Evolutionary conservation across 257 asterid species (phyloP).

Genomic region (Eustoma russellianum): DNA sequence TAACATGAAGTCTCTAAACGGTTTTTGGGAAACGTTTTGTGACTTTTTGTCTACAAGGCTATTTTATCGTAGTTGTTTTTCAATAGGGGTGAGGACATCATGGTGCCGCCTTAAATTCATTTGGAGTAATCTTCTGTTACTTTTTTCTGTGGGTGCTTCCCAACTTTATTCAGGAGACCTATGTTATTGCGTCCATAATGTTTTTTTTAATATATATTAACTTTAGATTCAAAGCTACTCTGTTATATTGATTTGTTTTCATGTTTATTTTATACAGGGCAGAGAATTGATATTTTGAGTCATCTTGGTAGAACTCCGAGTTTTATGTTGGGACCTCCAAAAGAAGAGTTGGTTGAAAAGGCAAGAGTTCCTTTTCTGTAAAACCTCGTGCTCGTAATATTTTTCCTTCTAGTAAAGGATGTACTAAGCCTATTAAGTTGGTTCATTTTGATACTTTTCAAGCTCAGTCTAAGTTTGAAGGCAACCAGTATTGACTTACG

Average conservation of each 20-base stretch:
- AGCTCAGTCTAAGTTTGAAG: no score
- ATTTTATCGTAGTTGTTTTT: neutral
- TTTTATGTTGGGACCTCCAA: constrained; percentile 42
- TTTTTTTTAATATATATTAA: neutral
- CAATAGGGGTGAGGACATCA: neutral
- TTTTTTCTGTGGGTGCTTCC: neutral
- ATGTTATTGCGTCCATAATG: neutral
- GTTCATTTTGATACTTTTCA: no score
- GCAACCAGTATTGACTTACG: no score
- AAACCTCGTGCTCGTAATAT: neutral
- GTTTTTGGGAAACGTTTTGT: no score
- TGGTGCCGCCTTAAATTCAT: no score
- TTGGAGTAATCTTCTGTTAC: neutral
- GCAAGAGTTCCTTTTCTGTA: constrained; percentile 15
- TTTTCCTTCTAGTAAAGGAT: no score
- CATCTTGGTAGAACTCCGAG: constrained; percentile 35
- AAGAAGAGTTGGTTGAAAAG: constrained; percentile 62
- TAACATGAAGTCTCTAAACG: no score
- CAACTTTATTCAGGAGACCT: neutral
- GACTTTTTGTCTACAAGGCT: no score
- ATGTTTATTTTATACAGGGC: constrained; percentile 30
- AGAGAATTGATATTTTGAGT: constrained; percentile 20
- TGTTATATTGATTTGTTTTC: constrained; percentile 5
- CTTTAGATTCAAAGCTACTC: neutral
- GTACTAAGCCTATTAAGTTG: neutral